A percentile compares a stretch with the other conserved stretches of the same genome.
Evolutionary conservation across 2,329 filamentous ascomycete genomes (phyloP).

Genomic region (Beauveria brongniartii): DNA sequence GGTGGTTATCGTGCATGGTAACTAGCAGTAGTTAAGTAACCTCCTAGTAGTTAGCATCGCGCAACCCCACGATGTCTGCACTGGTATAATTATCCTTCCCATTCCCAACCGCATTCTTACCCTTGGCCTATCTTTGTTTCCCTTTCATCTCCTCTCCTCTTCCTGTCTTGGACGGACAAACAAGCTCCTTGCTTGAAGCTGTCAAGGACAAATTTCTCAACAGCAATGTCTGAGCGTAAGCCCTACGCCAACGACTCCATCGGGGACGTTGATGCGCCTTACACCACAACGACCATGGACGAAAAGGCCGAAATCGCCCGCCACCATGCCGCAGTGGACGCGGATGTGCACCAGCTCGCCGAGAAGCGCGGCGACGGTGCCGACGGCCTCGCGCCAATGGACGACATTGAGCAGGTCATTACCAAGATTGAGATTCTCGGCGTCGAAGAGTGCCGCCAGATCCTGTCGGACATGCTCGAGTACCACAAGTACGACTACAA

Average conservation of each 20-base stretch:
- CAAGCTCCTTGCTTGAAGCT: background rate
- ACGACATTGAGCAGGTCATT: constrained; percentile 19
- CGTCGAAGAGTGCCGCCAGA: constrained; percentile 16
- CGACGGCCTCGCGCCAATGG: constrained; percentile 16
- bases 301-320: constrained; percentile 5
- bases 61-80: background rate
- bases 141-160: background rate
- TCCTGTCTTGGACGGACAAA: background rate
- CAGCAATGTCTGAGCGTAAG: constrained; percentile 6
- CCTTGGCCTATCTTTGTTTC: background rate
- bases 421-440: constrained; percentile 17
- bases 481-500: constrained; percentile 21
- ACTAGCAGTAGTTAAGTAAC: background rate
- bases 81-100: background rate
- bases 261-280: background rate
- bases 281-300: background rate
- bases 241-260: constrained; percentile 1
- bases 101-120: background rate
- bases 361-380: constrained; percentile 8
- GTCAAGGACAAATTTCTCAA: background rate
- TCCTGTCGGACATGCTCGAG: constrained; percentile 15
- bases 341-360: constrained; percentile 5
- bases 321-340: constrained; percentile 1
- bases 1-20: background rate
- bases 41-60: background rate